Base-by-base conservation (phyloP, 345 rosid species). In the Luvunga scandens region DNA sequence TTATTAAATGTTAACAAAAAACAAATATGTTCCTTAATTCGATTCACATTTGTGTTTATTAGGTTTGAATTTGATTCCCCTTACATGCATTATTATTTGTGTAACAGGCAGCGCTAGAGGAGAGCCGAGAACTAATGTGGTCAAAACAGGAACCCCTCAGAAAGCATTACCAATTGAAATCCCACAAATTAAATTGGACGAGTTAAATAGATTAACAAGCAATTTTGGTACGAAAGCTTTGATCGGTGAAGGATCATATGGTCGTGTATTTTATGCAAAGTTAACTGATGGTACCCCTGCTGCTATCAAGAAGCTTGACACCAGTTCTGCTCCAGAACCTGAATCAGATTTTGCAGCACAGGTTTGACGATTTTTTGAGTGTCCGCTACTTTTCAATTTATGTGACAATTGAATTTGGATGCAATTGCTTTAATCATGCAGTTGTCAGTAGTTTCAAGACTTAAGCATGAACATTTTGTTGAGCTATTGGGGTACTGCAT, bases 181-280 rank as follows among this genome's bases (percentile, higher is more conserved):
- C 25, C 98, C 98, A 16, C 78, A 87, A 4, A 66, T 96, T 75
- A 50, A 89, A 27, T 78, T 96, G 74, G 97, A 88, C 18, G 95
- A 91, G 86, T 66, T 96, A 70, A 94, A 91, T 45, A 83, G 86
- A 81, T 73, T 83, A 62, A 91, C 98, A 0, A 81, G 75, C 48
- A 94, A 93, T 78, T 97, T 97, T 45, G 98, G 96, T 2, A 74
- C 86, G 25, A 91, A 94, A 89, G 90, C 99, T 25, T 78, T 97
- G 86, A 90, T 94, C 1, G 99, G 97, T 69, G 99, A 97, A 85
- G 99, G 98, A 71, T 94, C 99, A n/a, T 97, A 93, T 38, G 98
- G 98, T 73, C 91, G 98, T 36, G 99, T 94, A 77, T 97, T 91
- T 80, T 77, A 59, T 55, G 99, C 93, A 70, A 89, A 86, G 79